Percentiles rank a stretch among this genome's conserved stretches.
Conservation (phyloP, 106 monocot species). For the Platanthera zijinensis region DNA sequence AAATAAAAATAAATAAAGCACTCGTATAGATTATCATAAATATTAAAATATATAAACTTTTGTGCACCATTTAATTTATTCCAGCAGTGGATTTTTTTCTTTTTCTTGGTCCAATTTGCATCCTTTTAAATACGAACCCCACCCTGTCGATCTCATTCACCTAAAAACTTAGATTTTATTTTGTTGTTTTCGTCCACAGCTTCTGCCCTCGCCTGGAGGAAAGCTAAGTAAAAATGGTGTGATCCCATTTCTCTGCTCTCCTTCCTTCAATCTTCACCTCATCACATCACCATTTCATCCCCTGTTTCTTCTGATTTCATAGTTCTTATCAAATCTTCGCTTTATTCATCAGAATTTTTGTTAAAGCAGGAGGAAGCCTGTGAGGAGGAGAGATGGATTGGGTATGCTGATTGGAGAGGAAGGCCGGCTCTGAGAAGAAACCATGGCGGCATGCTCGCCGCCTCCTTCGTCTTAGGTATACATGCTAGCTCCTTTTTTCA, state of each 20-base stretch:
- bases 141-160: neutral
- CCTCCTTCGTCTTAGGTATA: constrained; percentile 76
- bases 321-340: neutral
- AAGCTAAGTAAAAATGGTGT: neutral
- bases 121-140: constrained; percentile 2
- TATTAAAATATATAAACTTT: too few species aligned
- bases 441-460: constrained; percentile 78
- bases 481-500: too few species aligned
- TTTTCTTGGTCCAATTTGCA: too few species aligned
- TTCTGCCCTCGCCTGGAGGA: neutral
- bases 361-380: constrained; percentile 35
- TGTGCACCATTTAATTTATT: too few species aligned
- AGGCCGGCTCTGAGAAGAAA: constrained; percentile 49
- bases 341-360: neutral
- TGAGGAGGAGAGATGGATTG: constrained; percentile 53
- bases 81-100: too few species aligned
- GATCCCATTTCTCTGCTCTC: neutral
- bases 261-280: neutral
- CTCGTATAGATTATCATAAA: too few species aligned
- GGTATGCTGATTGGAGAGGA: constrained; percentile 82
- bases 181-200: constrained; percentile 5
- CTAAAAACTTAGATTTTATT: neutral
- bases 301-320: neutral
- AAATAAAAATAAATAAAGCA: too few species aligned
- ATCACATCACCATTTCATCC: neutral